Percentiles rank a stretch among this genome's conserved stretches.
These are phyloP conservation scores for Luvunga scandens DNA, from an alignment of 345 rosid genomes.

Conservation along the genomic window DNA sequence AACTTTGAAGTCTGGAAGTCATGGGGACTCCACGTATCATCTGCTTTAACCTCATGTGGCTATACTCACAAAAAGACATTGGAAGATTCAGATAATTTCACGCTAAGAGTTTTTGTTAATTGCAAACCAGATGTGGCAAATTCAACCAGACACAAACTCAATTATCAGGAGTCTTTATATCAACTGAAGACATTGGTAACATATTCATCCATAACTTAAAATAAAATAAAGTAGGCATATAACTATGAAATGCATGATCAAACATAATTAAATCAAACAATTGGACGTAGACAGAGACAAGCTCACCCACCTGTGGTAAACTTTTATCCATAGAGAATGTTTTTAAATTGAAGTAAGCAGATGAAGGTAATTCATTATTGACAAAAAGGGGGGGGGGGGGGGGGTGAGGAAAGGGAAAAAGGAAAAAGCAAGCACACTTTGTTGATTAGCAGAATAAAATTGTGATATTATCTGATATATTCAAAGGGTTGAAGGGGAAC, in stretches of 20 bases:
- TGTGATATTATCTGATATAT: not conserved
- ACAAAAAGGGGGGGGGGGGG: too few species aligned
- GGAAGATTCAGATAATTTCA: slow-evolving; percentile 17
- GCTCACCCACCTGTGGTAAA: not conserved
- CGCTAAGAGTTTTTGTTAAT: not conserved
- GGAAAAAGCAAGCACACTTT: not conserved
- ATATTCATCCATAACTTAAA: not conserved
- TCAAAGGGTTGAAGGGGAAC: not conserved
- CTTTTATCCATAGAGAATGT: not conserved
- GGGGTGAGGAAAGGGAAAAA: too few species aligned
- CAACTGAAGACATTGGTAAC: not conserved
- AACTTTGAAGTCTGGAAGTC: slow-evolving; percentile 73
- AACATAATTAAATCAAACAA: not conserved
- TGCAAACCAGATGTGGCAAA: not conserved
- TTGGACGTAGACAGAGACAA: not conserved
- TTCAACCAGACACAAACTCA: not conserved
- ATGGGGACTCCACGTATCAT: slow-evolving; percentile 42
- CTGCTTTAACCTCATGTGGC: slow-evolving; percentile 50
- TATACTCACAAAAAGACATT: slow-evolving; percentile 27
- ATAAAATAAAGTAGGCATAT: not conserved
- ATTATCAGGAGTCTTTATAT: not conserved
- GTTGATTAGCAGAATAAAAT: not conserved
- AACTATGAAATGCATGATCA: not conserved
- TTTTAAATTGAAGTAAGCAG: not conserved
- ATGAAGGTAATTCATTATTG: not conserved